Conservation (phyloP, 1,284 basidiomycete species). For the Moesziomyces globuligerus region DNA sequence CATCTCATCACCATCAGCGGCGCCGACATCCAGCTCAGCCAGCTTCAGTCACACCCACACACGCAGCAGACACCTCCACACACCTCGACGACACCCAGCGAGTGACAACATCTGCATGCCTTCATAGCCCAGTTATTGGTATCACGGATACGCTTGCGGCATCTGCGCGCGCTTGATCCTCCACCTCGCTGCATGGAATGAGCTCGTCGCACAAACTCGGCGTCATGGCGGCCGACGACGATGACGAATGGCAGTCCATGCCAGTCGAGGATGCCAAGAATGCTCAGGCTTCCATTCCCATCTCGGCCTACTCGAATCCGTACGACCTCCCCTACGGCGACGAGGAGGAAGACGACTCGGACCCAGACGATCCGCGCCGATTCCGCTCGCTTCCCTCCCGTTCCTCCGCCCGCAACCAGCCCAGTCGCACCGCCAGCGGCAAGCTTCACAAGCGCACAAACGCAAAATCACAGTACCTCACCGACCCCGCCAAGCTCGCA, state of each 20-base stretch:
- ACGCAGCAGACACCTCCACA: too few relatives aligned
- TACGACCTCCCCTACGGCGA: conserved; percentile 40
- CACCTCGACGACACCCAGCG: too few relatives aligned
- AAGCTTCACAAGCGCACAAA: conserved; percentile 22
- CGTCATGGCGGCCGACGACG: conserved; percentile 20
- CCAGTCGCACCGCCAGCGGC: conserved; percentile 13
- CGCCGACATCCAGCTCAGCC: too few relatives aligned
- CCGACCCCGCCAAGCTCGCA: conserved; percentile 6
- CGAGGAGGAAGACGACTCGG: conserved; percentile 42
- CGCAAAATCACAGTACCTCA: conserved; percentile 22
- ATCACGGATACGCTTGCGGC: too few relatives aligned
- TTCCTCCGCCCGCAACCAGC: conserved; percentile 11
- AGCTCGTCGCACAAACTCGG: conserved; percentile 22
- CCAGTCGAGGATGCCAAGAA: conserved; percentile 25
- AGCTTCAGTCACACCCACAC: too few relatives aligned
- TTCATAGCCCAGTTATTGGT: too few relatives aligned
- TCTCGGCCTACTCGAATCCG: conserved; percentile 29
- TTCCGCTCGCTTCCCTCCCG: conserved; percentile 37
- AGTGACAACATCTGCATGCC: too few relatives aligned
- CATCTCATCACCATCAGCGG: too few relatives aligned
- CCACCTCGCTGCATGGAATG: too few relatives aligned
- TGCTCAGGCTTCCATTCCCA: conserved; percentile 10
- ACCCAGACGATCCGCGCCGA: conserved; percentile 44
- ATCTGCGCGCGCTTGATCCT: too few relatives aligned
- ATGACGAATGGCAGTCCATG: conserved; percentile 63